These are phyloP conservation scores for Phytophthora agathidicida DNA, from an alignment of 352 stramenopile species.

Conservation along the genomic window DNA sequence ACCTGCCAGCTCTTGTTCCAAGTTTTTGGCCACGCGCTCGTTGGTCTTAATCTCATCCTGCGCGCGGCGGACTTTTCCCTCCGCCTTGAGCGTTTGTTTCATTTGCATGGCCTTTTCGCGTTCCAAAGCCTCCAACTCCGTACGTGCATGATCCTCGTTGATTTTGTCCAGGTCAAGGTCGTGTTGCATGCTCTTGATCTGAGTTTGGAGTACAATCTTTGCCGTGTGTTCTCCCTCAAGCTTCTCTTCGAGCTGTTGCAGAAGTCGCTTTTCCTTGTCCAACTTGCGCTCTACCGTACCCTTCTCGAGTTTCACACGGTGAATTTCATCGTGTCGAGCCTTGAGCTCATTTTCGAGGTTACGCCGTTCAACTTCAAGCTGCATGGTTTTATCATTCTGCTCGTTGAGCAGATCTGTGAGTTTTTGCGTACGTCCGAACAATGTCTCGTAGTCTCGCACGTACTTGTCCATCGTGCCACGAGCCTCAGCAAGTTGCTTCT, in stretches of 20 bases:
- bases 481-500: slow-evolving; percentile 87
- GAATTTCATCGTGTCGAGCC: slow-evolving; percentile 80
- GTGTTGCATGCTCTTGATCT: slow-evolving; percentile 85
- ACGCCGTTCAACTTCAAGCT: slow-evolving; percentile 79
- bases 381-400: slow-evolving; percentile 89
- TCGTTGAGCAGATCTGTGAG: slow-evolving; percentile 94
- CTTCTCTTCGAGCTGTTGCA: slow-evolving; percentile 91
- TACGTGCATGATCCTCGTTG: slow-evolving; percentile 71
- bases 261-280: slow-evolving; percentile 86
- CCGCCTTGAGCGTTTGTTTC: slow-evolving; percentile 82
- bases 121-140: slow-evolving; percentile 87
- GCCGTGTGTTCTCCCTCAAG: slow-evolving; percentile 90
- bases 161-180: slow-evolving; percentile 83
- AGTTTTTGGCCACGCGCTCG: slow-evolving; percentile 90
- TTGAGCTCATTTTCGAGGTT: slow-evolving; percentile 90
- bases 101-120: slow-evolving; percentile 86
- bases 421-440: slow-evolving; percentile 92
- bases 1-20: slow-evolving; percentile 81
- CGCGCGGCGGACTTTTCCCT: slow-evolving; percentile 88
- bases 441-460: slow-evolving; percentile 92
- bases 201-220: slow-evolving; percentile 83
- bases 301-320: slow-evolving; percentile 89
- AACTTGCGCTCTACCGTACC: slow-evolving; percentile 90
- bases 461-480: slow-evolving; percentile 94
- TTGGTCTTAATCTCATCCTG: slow-evolving; percentile 93